phyloP scores from a whole-genome alignment of 2,329 filamentous ascomycete species.

The Aspergillus spinulosporus region DNA sequence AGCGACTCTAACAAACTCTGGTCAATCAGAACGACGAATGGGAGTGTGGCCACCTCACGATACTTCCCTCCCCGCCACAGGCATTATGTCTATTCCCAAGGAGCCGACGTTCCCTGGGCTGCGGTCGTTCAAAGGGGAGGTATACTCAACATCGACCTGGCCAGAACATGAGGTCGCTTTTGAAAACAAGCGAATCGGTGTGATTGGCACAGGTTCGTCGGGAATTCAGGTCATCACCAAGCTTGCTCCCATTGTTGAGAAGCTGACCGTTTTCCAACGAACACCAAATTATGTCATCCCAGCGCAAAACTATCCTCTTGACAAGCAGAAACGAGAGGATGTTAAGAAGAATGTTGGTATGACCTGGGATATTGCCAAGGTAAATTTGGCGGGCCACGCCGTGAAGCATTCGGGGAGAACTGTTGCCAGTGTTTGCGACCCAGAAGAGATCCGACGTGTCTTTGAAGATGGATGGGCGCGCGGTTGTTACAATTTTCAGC shows the following conservation, averaged over 20 bases:
- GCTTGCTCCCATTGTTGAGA: background rate
- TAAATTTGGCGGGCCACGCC: background rate
- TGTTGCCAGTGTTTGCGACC: background rate
- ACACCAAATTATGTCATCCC: background rate
- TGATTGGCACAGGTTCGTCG: background rate
- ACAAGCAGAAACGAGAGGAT: background rate
- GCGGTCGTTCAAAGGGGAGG: background rate
- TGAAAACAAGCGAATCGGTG: background rate
- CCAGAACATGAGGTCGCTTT: background rate
- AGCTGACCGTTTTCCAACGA: background rate
- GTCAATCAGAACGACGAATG: background rate
- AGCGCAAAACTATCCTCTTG: background rate
- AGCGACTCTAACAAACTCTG: background rate
- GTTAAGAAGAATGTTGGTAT: background rate
- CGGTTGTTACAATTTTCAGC: background rate
- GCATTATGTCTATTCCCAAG: background rate
- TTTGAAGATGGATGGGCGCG: background rate
- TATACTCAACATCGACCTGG: conserved; percentile 17
- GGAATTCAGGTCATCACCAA: background rate
- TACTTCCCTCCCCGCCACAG: background rate
- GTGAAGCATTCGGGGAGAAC: background rate
- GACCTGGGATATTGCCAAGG: background rate
- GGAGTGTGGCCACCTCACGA: background rate
- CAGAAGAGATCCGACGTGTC: background rate
- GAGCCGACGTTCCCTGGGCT: background rate